Percentiles rank a stretch among this genome's conserved stretches.
phyloP scores from a whole-genome alignment of 495 filamentous ascomycete genomes.

The Penicillium bialowiezense region DNA sequence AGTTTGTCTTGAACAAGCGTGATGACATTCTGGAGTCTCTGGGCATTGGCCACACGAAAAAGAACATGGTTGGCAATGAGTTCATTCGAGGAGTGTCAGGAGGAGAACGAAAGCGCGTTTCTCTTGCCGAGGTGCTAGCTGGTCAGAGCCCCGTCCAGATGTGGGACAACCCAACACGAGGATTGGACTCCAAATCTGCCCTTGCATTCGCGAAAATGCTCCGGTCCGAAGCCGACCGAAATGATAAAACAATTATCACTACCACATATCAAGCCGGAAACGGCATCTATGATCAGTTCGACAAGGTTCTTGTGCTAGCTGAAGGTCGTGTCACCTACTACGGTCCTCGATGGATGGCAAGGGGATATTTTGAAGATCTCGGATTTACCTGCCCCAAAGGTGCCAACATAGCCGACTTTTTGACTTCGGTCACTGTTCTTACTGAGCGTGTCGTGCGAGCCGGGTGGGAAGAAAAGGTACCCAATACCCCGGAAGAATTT shows the following conservation, averaged over 20 bases:
- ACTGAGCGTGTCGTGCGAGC: constrained; percentile 61
- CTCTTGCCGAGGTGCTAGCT: constrained; percentile 69
- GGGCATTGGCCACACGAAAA: constrained; percentile 71
- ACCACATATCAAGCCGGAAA: constrained; percentile 85
- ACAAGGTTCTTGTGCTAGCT: constrained; percentile 75
- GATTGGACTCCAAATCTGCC: constrained; percentile 76
- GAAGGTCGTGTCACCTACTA: constrained; percentile 81
- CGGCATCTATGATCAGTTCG: constrained; percentile 70
- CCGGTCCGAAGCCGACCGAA: constrained; percentile 61
- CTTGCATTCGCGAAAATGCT: constrained; percentile 74
- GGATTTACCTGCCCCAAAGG: constrained; percentile 69
- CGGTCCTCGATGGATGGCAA: constrained; percentile 58
- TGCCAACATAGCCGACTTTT: constrained; percentile 73
- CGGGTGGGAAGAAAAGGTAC: constrained; percentile 64
- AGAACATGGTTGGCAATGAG: constrained; percentile 80
- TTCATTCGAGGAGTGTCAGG: constrained; percentile 79
- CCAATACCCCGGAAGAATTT: constrained; percentile 74
- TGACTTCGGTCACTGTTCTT: constrained; percentile 74
- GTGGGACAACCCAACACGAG: constrained; percentile 82
- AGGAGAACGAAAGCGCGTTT: constrained; percentile 81
- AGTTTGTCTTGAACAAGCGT: constrained; percentile 62
- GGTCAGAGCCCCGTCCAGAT: constrained; percentile 69
- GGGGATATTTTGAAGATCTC: constrained; percentile 65
- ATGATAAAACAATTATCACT: constrained; percentile 64
- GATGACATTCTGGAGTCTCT: constrained; percentile 75